Conservation (phyloP, 768 basidiomycete species). For the Rickenella mellea region DNA sequence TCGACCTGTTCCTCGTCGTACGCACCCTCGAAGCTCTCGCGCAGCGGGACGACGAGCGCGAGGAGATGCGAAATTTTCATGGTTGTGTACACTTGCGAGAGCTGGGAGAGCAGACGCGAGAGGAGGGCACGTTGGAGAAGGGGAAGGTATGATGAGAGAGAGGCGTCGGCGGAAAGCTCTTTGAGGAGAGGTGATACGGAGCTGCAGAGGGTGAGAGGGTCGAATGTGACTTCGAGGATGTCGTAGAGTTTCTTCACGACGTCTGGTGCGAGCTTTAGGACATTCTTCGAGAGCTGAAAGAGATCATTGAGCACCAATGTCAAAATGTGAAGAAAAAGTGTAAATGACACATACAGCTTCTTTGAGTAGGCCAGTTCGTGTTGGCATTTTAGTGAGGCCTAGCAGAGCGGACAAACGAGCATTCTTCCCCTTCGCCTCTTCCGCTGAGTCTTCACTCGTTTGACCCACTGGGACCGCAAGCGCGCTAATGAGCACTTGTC, state of each 20-base stretch:
- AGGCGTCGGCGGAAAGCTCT: constrained; percentile 40
- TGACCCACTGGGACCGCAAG: constrained; percentile 84
- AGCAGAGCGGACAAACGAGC: constrained; percentile 78
- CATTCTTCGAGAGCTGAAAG: constrained; percentile 66
- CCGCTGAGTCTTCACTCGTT: constrained; percentile 37
- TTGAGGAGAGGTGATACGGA: constrained; percentile 72
- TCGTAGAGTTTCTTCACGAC: constrained; percentile 73
- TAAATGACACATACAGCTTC: constrained; percentile 60
- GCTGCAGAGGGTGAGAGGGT: constrained; percentile 78
- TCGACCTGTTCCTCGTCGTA: constrained; percentile 77
- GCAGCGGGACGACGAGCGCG: constrained; percentile 69
- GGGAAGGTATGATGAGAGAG: constrained; percentile 77
- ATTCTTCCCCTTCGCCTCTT: constrained; percentile 54
- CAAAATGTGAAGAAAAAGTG: background rate
- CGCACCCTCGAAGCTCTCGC: constrained; percentile 36
- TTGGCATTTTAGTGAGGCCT: constrained; percentile 76
- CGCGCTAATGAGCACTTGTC: constrained; percentile 85
- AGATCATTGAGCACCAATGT: constrained; percentile 3
- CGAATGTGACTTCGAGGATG: constrained; percentile 87
- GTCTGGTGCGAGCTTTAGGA: constrained; percentile 68
- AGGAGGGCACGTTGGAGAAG: constrained; percentile 87
- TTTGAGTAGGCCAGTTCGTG: constrained; percentile 73
- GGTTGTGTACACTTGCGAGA: constrained; percentile 86
- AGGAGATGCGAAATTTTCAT: constrained; percentile 74
- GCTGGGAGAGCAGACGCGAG: constrained; percentile 81